phyloP scores from a whole-genome alignment of 2,329 filamentous ascomycete species.

The Sporothrix luriei region DNA sequence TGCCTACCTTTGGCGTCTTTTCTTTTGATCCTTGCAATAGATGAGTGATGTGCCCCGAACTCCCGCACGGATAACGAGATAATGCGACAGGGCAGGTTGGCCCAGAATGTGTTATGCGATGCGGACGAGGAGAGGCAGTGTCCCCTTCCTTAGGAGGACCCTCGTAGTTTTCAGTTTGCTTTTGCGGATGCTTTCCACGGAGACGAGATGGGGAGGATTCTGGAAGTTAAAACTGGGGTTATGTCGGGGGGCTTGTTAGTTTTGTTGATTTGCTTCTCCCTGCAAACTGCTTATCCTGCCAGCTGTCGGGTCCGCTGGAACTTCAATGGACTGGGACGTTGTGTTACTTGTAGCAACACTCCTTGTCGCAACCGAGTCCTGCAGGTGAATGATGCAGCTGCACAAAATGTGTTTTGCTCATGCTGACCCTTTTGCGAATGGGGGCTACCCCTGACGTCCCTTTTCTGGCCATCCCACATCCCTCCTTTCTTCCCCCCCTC shows the following conservation, averaged over 20 bases:
- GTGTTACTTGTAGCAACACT: background rate
- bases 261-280: conserved; percentile 16
- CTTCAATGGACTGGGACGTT: background rate
- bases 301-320: background rate
- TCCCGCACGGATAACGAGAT: background rate
- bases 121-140: background rate
- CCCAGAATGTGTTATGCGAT: conserved; percentile 5
- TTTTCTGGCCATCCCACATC: conserved; percentile 18
- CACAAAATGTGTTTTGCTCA: conserved; percentile 4
- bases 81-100: conserved; percentile 3
- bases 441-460: conserved; percentile 30
- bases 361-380: background rate
- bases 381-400: conserved; percentile 13
- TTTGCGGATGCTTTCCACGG: background rate
- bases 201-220: conserved; percentile 7
- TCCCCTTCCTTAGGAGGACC: background rate
- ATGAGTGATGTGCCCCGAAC: background rate
- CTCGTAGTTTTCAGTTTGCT: background rate
- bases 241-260: background rate
- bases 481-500: conserved; percentile 7
- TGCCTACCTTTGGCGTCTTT: conserved; percentile 12
- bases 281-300: background rate
- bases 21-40: conserved; percentile 23
- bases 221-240: conserved; percentile 4
- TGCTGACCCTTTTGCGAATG: conserved; percentile 26